A percentile compares a stretch with the other conserved stretches of the same genome.
Conservation (phyloP, 176 grass and related monocot genomes). For the Pontederia crassipes region DNA sequence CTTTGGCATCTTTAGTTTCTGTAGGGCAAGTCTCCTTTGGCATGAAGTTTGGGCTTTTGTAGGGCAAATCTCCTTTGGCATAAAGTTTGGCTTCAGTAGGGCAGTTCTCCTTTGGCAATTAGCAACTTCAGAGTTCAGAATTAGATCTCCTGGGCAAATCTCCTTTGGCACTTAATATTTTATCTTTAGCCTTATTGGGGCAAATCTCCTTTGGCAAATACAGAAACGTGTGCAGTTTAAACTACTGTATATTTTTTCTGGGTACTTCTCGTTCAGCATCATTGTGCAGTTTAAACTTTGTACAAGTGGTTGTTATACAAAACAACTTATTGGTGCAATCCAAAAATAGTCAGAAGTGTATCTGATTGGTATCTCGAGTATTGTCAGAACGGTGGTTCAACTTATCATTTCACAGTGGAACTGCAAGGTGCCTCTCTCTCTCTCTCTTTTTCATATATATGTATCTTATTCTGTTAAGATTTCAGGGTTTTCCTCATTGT, state of each 20-base stretch:
- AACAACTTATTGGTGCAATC: too few relatives aligned
- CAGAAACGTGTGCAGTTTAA: conserved; percentile 3
- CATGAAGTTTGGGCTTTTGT: not conserved
- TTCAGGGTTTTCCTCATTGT: too few relatives aligned
- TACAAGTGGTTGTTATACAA: not conserved
- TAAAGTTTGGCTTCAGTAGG: not conserved
- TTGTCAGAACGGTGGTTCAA: too few relatives aligned
- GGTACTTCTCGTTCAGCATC: not conserved
- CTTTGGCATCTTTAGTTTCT: conserved; percentile 1
- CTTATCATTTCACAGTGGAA: too few relatives aligned
- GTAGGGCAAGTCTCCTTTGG: conserved; percentile 13
- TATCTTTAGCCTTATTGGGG: not conserved
- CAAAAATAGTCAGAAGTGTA: too few relatives aligned
- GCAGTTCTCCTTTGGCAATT: conserved; percentile 18
- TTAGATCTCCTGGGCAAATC: conserved; percentile 5
- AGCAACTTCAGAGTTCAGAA: not conserved
- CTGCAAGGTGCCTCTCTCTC: too few relatives aligned
- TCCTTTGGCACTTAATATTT: conserved; percentile 7
- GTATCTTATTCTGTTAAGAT: too few relatives aligned
- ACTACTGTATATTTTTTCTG: conserved; percentile 6
- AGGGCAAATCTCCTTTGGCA: conserved; percentile 22
- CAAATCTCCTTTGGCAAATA: conserved; percentile 18
- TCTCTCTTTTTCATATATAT: too few relatives aligned
- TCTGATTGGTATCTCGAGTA: too few relatives aligned
- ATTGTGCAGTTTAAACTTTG: not conserved